phyloP scores from a whole-genome alignment of 2,329 filamentous ascomycete species.

The Aspergillus fischeri region DNA sequence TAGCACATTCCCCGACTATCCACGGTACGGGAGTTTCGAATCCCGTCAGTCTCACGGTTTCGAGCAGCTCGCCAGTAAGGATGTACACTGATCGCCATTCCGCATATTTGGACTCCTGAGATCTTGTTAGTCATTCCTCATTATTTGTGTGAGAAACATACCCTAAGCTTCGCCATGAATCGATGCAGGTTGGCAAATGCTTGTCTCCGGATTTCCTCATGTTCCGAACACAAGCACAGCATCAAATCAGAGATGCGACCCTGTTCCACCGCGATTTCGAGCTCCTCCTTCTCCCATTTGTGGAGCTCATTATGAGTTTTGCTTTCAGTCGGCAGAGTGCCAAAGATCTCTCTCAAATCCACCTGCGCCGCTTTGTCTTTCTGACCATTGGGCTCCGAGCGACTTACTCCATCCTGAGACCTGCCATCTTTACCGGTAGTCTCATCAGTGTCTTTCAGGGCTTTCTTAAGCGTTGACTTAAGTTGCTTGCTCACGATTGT shows the following conservation, averaged over 20 bases:
- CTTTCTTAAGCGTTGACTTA: constrained; percentile 37
- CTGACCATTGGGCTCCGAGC: constrained; percentile 11
- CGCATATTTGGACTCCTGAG: constrained; percentile 62
- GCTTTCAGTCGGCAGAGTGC: constrained; percentile 45
- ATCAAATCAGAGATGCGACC: constrained; percentile 67
- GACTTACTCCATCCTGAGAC: constrained; percentile 5
- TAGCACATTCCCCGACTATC: constrained; percentile 70
- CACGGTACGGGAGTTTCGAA: constrained; percentile 62
- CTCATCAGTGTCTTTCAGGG: constrained; percentile 16
- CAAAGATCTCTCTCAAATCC: constrained; percentile 52
- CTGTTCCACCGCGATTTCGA: constrained; percentile 75
- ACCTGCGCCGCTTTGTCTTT: constrained; percentile 22
- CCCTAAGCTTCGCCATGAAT: constrained; percentile 48
- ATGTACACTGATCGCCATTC: constrained; percentile 77
- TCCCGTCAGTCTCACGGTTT: constrained; percentile 61
- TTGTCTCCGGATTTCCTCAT: constrained; percentile 73
- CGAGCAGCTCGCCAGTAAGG: constrained; percentile 72
- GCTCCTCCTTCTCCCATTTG: constrained; percentile 69
- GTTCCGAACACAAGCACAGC: constrained; percentile 69
- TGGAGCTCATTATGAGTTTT: constrained; percentile 44
- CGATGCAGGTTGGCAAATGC: constrained; percentile 45
- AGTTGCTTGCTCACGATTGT: constrained; percentile 37
- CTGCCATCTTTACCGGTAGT: constrained; percentile 10
- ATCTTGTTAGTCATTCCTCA: constrained; percentile 6
- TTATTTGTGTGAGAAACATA: constrained; percentile 17